phyloP scores from a whole-genome alignment of 2,329 filamentous ascomycete species.

The Nemania serpens region DNA sequence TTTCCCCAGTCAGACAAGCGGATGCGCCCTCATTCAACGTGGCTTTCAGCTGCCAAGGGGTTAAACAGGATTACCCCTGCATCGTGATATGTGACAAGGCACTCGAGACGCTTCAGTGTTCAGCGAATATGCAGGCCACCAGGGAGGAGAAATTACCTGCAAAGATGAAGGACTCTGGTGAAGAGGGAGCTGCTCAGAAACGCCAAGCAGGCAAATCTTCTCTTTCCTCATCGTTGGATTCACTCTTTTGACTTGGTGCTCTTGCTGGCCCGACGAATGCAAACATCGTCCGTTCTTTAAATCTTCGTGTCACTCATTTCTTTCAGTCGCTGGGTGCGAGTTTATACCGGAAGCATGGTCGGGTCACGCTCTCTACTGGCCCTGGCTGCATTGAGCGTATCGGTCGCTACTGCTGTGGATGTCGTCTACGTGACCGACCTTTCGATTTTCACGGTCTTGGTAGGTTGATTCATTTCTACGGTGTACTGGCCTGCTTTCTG shows the following conservation, averaged over 20 bases:
- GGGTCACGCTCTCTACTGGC: conserved; percentile 18
- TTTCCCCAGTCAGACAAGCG: conserved; percentile 21
- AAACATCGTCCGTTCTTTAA: conserved; percentile 6
- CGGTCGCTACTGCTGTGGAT: conserved; percentile 29
- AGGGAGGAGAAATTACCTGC: conserved; percentile 13
- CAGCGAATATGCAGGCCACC: conserved; percentile 11
- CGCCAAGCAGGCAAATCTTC: conserved; percentile 10
- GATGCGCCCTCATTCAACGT: conserved; percentile 2
- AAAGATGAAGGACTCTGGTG: not conserved
- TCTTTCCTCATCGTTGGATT: not conserved
- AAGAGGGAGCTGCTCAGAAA: not conserved
- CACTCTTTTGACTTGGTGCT: conserved; percentile 10
- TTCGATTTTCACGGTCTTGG: conserved; percentile 39
- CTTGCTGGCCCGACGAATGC: not conserved
- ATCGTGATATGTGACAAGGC: conserved; percentile 6
- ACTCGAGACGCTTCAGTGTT: conserved; percentile 10
- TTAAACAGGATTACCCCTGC: conserved; percentile 17
- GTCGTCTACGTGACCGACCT: conserved; percentile 42
- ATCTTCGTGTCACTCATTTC: conserved; percentile 21
- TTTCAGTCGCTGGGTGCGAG: conserved; percentile 16
- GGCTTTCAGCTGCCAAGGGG: conserved; percentile 27
- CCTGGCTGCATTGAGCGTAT: conserved; percentile 21
- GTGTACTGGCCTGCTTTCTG: not conserved
- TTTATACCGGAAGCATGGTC: conserved; percentile 11
- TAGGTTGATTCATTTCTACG: conserved; percentile 30